Conservation (phyloP, 345 rosid species). For the Eucalyptus melliodora region DNA sequence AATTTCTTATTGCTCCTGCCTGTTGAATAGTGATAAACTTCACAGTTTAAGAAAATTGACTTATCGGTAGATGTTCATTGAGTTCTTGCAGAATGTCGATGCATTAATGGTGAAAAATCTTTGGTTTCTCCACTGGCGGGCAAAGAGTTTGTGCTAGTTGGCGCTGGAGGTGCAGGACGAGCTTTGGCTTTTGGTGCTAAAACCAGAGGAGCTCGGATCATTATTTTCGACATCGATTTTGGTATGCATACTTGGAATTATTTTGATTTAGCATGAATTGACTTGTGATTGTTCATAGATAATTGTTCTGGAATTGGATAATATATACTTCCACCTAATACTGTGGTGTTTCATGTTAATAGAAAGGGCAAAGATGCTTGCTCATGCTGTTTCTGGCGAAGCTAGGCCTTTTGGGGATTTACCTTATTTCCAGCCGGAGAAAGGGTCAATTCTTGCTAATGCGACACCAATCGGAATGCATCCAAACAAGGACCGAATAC, state of each 20-base stretch:
- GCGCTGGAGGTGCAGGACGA: conserved; percentile 66
- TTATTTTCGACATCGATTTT: conserved; percentile 43
- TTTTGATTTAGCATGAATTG: neutral
- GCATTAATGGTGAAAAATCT: neutral
- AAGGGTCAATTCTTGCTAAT: conserved; percentile 50
- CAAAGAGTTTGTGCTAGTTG: conserved; percentile 40
- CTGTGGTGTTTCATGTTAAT: neutral
- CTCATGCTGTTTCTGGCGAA: conserved; percentile 35
- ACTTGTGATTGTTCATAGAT: neutral
- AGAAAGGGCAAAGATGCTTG: conserved; percentile 51
- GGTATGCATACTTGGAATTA: conserved; percentile 5
- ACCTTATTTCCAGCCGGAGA: conserved; percentile 25
- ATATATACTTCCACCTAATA: neutral
- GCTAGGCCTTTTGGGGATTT: conserved; percentile 22
- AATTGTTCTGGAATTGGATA: neutral
- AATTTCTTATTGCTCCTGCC: neutral
- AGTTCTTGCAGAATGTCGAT: conserved; percentile 3
- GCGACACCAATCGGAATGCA: conserved; percentile 63
- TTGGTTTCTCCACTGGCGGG: conserved; percentile 17
- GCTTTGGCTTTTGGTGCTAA: conserved; percentile 58
- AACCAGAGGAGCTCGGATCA: conserved; percentile 34
- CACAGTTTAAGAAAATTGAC: neutral
- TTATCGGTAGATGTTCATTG: neutral
- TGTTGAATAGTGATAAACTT: neutral
- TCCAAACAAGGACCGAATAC: conserved; percentile 32